A percentile compares a stretch with the other conserved stretches of the same genome.
These are phyloP conservation scores for Dipteronia sinensis DNA, from an alignment of 345 rosid genomes.

Conservation along the genomic window DNA sequence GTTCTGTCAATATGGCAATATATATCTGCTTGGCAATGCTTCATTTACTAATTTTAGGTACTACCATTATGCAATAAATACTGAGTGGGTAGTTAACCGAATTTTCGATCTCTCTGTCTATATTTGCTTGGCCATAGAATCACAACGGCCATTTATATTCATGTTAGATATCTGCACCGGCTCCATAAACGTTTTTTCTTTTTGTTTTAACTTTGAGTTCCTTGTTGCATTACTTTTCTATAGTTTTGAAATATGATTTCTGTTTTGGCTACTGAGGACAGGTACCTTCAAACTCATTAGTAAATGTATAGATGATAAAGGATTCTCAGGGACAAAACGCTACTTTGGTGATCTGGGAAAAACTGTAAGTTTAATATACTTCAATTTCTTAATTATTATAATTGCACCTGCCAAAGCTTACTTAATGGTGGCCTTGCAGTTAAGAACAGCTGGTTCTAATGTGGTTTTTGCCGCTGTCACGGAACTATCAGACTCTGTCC, in stretches of 20 bases:
- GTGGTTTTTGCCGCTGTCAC: constrained; percentile 79
- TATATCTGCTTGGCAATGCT: constrained; percentile 1
- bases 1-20: neutral
- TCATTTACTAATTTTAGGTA: neutral
- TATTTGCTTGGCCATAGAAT: neutral
- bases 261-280: constrained; percentile 33
- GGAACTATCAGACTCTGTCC: constrained; percentile 87
- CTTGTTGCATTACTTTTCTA: constrained; percentile 16
- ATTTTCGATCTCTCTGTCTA: neutral
- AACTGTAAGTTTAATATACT: constrained; percentile 57
- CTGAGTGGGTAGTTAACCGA: neutral
- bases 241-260: constrained; percentile 21
- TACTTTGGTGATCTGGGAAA: constrained; percentile 92
- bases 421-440: constrained; percentile 49
- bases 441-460: constrained; percentile 87
- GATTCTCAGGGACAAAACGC: constrained; percentile 84
- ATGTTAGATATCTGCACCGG: neutral
- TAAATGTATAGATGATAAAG: constrained; percentile 68
- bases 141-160: neutral
- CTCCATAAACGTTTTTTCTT: neutral
- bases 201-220: constrained; percentile 1
- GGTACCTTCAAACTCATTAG: constrained; percentile 89
- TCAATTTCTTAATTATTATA: constrained; percentile 11
- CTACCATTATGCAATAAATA: neutral
- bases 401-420: constrained; percentile 19